phyloP scores from a whole-genome alignment of 2,329 filamentous ascomycete species.

The Fusarium dimerum region DNA sequence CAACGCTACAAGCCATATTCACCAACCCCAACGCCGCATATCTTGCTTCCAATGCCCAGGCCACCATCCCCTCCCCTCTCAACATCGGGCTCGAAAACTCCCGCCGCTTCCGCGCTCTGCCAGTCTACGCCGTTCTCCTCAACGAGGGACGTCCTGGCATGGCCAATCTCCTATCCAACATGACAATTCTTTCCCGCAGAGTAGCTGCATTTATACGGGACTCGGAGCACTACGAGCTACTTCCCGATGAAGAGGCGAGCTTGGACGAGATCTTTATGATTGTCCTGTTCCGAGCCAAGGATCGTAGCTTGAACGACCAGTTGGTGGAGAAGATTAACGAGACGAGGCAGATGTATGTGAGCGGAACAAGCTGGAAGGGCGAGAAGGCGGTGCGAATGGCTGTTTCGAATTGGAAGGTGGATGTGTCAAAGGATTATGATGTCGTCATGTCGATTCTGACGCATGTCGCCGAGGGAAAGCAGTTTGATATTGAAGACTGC shows the following conservation, averaged over 20 bases:
- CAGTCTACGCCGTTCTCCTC: constrained; percentile 78
- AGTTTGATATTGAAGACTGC: constrained; percentile 28
- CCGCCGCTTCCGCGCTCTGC: constrained; percentile 85
- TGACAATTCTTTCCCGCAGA: constrained; percentile 69
- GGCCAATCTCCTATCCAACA: constrained; percentile 66
- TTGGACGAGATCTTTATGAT: constrained; percentile 60
- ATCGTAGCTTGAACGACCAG: constrained; percentile 60
- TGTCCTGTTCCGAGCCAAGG: constrained; percentile 75
- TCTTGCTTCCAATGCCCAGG: constrained; percentile 49
- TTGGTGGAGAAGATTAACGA: constrained; percentile 75
- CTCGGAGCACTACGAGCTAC: constrained; percentile 64
- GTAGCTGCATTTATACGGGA: constrained; percentile 65
- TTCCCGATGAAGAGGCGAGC: constrained; percentile 53
- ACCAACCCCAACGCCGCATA: constrained; percentile 86
- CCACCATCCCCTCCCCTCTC: constrained; percentile 71
- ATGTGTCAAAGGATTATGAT: constrained; percentile 65
- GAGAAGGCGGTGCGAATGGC: constrained; percentile 78
- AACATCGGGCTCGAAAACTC: constrained; percentile 92
- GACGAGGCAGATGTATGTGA: constrained; percentile 76
- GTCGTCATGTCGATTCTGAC: constrained; percentile 66
- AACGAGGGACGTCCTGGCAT: constrained; percentile 74
- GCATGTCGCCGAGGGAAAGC: constrained; percentile 41
- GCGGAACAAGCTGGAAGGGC: constrained; percentile 77
- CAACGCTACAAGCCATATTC: constrained; percentile 64
- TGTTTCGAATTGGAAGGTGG: constrained; percentile 80